These are phyloP conservation scores for Yamadazyma sp. DNA, from an alignment of 1,139 yeast species.

Conservation along the genomic window DNA sequence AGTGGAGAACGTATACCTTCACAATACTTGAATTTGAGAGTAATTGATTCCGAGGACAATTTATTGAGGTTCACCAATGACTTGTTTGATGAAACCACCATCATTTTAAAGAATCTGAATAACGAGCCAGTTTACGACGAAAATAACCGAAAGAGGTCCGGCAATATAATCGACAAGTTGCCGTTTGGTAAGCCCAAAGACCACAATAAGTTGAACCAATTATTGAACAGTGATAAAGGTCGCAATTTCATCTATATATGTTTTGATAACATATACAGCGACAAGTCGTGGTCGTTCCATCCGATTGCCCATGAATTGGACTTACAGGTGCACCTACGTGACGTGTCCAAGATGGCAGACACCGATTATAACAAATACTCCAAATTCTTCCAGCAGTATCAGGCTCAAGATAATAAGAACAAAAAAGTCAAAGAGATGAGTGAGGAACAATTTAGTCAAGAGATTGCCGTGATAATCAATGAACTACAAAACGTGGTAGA, in stretches of 20 bases:
- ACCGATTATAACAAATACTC: conserved; percentile 40
- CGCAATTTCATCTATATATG: conserved; percentile 38
- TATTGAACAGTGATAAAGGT: conserved; percentile 24
- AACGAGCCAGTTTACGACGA: conserved; percentile 17
- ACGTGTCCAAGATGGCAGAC: conserved; percentile 29
- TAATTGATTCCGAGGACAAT: conserved; percentile 41
- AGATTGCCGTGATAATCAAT: conserved; percentile 27
- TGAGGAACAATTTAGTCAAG: conserved; percentile 34
- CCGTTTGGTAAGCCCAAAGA: conserved; percentile 10
- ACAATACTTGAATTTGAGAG: conserved; percentile 37
- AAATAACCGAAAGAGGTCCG: conserved; percentile 5
- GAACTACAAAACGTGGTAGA: conserved; percentile 34
- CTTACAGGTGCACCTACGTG: conserved; percentile 35
- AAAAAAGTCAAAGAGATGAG: conserved; percentile 20
- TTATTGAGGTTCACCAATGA: conserved; percentile 32
- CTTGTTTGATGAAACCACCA: conserved; percentile 26
- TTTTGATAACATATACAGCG: conserved; percentile 44
- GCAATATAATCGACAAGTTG: conserved; percentile 13
- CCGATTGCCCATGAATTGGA: conserved; percentile 35
- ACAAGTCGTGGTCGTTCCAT: conserved; percentile 44
- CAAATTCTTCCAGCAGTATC: conserved; percentile 31
- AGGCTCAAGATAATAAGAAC: conserved; percentile 12
- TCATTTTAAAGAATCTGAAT: conserved; percentile 41
- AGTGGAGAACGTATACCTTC: conserved; percentile 31
- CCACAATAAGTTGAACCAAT: conserved; percentile 15